These are phyloP conservation scores for Colletotrichum sansevieriae DNA, from an alignment of 2,329 filamentous ascomycete species.

Conservation along the genomic window DNA sequence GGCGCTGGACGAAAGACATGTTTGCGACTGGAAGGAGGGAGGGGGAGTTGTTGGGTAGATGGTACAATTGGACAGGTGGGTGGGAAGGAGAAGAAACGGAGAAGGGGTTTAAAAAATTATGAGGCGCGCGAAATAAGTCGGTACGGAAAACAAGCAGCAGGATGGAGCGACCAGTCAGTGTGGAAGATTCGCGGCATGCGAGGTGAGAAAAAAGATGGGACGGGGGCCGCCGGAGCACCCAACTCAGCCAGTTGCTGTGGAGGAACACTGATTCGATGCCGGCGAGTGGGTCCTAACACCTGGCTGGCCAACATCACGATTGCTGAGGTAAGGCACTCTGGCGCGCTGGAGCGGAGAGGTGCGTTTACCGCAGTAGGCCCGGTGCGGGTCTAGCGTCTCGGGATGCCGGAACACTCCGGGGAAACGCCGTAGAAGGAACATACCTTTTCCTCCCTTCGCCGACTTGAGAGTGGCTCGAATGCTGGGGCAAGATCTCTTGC, in stretches of 20 bases:
- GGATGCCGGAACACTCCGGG: constrained; percentile 34
- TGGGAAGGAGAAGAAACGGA: constrained; percentile 42
- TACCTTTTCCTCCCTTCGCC: constrained; percentile 3
- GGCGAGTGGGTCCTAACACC: constrained; percentile 20
- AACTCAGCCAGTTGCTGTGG: constrained; percentile 24
- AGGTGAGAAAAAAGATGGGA: constrained; percentile 35
- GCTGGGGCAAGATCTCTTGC: background rate
- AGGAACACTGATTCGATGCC: constrained; percentile 8
- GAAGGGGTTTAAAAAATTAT: constrained; percentile 45
- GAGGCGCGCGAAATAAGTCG: constrained; percentile 43
- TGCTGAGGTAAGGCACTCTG: constrained; percentile 7
- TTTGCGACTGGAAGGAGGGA: constrained; percentile 46
- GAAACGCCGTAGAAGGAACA: constrained; percentile 37
- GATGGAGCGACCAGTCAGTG: background rate
- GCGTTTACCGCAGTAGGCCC: constrained; percentile 7
- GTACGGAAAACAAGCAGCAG: constrained; percentile 21
- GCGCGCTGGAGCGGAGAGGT: no score
- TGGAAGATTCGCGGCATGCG: constrained; percentile 26
- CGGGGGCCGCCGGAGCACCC: constrained; percentile 19
- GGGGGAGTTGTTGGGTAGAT: constrained; percentile 34
- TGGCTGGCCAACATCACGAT: constrained; percentile 25
- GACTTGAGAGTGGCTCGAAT: background rate
- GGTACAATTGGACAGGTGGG: constrained; percentile 36
- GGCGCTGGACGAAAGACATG: constrained; percentile 87
- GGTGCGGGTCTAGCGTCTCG: constrained; percentile 24